Base-by-base conservation (phyloP, 805 yeast genomes). In the Metschnikowia koreensis region DNA sequence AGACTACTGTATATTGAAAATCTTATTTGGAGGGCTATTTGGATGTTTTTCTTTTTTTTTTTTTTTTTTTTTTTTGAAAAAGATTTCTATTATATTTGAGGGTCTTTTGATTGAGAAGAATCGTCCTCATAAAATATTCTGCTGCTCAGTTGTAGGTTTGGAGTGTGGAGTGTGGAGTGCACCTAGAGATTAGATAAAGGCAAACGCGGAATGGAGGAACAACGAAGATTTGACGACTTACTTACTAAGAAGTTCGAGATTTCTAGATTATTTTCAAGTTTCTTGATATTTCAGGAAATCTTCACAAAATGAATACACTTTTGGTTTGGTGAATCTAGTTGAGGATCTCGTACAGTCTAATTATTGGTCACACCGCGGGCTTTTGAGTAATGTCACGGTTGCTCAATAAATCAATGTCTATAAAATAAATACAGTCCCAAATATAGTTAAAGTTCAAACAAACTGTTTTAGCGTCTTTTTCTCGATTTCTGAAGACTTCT, bases 401-500 rank as follows among this genome's bases (percentile, higher is more conserved):
- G 22, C 22, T 22, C 4, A 4, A 22, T 22, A 22, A 22, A 22
- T 22, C 4, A 22, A 22, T 22, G 22, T 22, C 4, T 22, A 31
- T 31, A 31, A 31, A 9, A 31, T 12, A 31, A 31, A 9, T 31
- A 2, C 34, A 10, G 34, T 10, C 10, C 34, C 13, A 9, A 31
- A 10, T 31, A 31, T 3, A 29, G 33, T 7, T 29, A 31, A 31
- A 31, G 3, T 2, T 10, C 15, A n/a, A 16, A n/a, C 39, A 13
- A 16, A 2, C 10, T 11, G 3, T n/a, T 6, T 31, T 37, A 38
- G 12, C 48, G 28, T 26, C 51, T 43, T 29, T 42, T 56, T 41
- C 57, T 51, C 22, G 45, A 41, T 46, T 52, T 57, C 42, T 57
- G 60, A n/a, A 62, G 47, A 42, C 45, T 59, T 55, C 57, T 64